phyloP scores from a whole-genome alignment of 306 rosid species.

The Quercus gilva region DNA sequence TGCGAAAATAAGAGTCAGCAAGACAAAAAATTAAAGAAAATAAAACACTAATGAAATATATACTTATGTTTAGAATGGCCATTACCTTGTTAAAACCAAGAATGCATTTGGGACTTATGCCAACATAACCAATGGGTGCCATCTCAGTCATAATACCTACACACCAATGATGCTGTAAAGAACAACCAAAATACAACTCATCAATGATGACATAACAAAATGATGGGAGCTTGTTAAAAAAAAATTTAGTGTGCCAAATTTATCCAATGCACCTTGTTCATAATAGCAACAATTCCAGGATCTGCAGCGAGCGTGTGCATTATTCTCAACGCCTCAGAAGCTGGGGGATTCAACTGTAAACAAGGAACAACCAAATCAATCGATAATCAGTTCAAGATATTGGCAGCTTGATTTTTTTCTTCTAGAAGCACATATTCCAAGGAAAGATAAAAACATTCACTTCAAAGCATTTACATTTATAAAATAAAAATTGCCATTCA shows the following conservation, averaged over 20 bases:
- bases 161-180: slow-evolving; percentile 76
- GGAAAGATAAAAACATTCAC: background rate
- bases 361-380: slow-evolving; percentile 27
- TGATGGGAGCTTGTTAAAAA: slow-evolving; percentile 19
- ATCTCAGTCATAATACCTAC: slow-evolving; percentile 97
- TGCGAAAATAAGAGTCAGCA: slow-evolving; percentile 29
- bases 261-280: slow-evolving; percentile 68
- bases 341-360: slow-evolving; percentile 79
- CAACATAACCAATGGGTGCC: slow-evolving; percentile 96
- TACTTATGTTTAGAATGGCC: background rate
- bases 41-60: background rate
- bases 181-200: slow-evolving; percentile 23
- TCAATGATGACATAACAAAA: slow-evolving; percentile 22
- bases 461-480: background rate
- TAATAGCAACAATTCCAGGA: slow-evolving; percentile 89
- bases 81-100: slow-evolving; percentile 92
- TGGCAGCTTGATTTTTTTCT: background rate
- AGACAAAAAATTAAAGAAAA: slow-evolving; percentile 1
- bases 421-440: background rate
- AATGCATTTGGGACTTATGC: slow-evolving; percentile 84
- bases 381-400: slow-evolving; percentile 6
- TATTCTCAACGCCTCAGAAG: slow-evolving; percentile 82
- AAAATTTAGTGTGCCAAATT: background rate
- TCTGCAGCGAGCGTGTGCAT: slow-evolving; percentile 98
- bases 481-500: background rate